Percentiles rank a stretch among this genome's conserved stretches.
phyloP scores from a whole-genome alignment of 2,329 filamentous ascomycete genomes.

The Botrytis pseudocinerea region DNA sequence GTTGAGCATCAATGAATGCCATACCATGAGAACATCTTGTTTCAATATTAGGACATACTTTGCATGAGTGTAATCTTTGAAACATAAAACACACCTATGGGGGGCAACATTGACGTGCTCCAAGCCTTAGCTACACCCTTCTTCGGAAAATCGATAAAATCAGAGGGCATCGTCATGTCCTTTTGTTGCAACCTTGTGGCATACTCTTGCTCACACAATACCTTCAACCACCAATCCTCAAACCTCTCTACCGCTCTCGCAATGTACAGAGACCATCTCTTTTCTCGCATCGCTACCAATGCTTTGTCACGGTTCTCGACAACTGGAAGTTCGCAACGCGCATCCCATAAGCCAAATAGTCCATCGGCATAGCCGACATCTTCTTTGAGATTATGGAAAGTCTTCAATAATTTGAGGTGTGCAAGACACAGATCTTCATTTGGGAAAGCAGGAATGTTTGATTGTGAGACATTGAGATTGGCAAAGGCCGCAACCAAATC shows the following conservation, averaged over 20 bases:
- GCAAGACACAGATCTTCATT: constrained; percentile 62
- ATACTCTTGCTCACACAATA: constrained; percentile 31
- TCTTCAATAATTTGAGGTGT: constrained; percentile 72
- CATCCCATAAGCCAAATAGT: constrained; percentile 63
- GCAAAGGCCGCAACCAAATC: constrained; percentile 43
- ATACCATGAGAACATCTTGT: constrained; percentile 73
- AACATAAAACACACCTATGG: constrained; percentile 52
- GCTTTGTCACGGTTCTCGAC: constrained; percentile 41
- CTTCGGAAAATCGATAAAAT: constrained; percentile 24
- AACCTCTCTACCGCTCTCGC: constrained; percentile 68
- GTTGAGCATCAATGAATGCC: constrained; percentile 78
- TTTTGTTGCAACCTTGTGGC: constrained; percentile 32
- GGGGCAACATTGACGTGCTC: constrained; percentile 46
- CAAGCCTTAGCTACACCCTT: constrained; percentile 36
- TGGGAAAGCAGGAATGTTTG: constrained; percentile 40
- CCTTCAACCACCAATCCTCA: constrained; percentile 59
- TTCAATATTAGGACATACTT: constrained; percentile 15
- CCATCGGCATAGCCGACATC: constrained; percentile 65
- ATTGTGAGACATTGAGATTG: constrained; percentile 42
- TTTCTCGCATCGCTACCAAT: constrained; percentile 61
- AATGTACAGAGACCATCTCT: constrained; percentile 71
- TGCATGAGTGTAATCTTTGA: neutral
- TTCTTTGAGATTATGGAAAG: constrained; percentile 67
- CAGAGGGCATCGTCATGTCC: constrained; percentile 27
- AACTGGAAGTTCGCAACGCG: constrained; percentile 38